Base-by-base conservation (phyloP, 163 green algal genomes). In the Coccomyxa subellipsoidea region DNA sequence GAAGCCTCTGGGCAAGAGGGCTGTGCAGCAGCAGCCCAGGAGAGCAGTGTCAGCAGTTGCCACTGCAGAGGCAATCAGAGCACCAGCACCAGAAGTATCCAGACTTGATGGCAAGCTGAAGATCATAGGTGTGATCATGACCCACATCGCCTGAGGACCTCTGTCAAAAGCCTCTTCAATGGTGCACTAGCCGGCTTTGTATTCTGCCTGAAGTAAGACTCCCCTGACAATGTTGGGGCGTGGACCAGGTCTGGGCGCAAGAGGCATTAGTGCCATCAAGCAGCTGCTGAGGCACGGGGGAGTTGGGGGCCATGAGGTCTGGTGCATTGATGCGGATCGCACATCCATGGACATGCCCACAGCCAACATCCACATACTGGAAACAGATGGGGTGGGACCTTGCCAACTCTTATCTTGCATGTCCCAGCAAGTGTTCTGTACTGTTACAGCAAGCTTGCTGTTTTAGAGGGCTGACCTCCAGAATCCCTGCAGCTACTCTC, bases 241-340 rank as follows among this genome's bases (percentile, higher is more conserved):
- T 27, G 25, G 27, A 77, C 54, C 59, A 82, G 89, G 89, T 25
- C 21, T 93, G 27, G 89, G 89, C 4, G 53, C 76, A 34, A 79
- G 90, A 25, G 88, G 90, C 59, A 87, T 89, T 81, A 92, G 88
- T 78, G 89, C 87, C 9, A 82, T 89, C 0, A 81, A 84, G 7
- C 78, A 85, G 0, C 81, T 93, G 0, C 79, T 88, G 40, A 81
- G 59, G 34, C 71, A 80, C 73, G 71, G 84, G 47, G 38, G 66
- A 35, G 27, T 76, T 78, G 66, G 38, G 1, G 76, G 54, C 29
- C 85, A 82, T 27, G 78, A 90, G 23, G 69, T 92, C 23, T 92
- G 87, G 89, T 88, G 86, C 38, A 15, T 91, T 31, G 89, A 93
- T 78, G 81, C 73, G 18, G 87, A 91, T 79, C 78, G 69, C 9